Base-by-base conservation (phyloP, 305 asterid species). In the Fraxinus nigra region DNA sequence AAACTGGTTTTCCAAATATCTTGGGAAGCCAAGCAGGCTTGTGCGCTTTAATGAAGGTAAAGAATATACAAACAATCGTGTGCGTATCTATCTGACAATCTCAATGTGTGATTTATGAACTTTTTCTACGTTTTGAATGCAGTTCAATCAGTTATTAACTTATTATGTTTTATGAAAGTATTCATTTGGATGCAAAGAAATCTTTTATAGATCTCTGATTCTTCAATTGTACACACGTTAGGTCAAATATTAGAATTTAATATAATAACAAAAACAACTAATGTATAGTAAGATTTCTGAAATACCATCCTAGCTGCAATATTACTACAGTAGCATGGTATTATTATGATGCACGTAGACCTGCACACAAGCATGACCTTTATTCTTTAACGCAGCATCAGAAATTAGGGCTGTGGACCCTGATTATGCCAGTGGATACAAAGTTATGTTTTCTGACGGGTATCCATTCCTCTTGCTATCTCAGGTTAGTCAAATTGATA, bases 1-100 rank as follows among this genome's bases (percentile, higher is more conserved):
- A 22, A 80, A 81, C 33, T 94, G 97, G 98, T 93, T 94, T 87
- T 90, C 97, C 73, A 48, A 16, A 24, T 93, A 90, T 86, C 89
- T 94, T 2, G 94, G 92, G 24, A 91, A 90, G 82, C 94, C 95
- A 18, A 75, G 89, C 76, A 86, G 97, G 78, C 90, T 94, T 1
- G 97, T 94, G 72, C 97, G 95, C 20, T 94, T 93, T 61, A 84
- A 91, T 69, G 87, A 92, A 74, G 97, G 95, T 91, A 81, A 2
- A 76, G 14, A 40, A 51, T 54, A 37, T 2, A 20, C 59, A 24
- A 32, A 35, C 37, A 43, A 75, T 16, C 37, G 10, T 22, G 37
- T 4, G 48, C 14, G 11, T 48, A 10, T 73, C 28, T 43, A 11
- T 7, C 24, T 33, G 18, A n/a, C 24, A n/a, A 24, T 33, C n/a